Conservation (phyloP, 1,284 basidiomycete genomes). For the Boletellus sp. region DNA sequence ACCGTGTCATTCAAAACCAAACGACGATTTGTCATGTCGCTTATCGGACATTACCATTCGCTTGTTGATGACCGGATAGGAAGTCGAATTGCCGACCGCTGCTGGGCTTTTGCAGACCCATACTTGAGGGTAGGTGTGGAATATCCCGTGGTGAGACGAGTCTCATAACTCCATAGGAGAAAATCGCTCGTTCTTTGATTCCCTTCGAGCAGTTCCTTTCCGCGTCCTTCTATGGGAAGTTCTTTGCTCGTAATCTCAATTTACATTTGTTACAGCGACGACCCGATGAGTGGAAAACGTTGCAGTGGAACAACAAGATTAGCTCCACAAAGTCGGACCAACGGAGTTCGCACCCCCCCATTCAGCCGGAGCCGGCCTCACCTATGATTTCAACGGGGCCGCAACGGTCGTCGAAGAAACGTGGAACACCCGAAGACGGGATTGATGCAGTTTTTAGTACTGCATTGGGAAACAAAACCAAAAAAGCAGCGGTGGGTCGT, state of each 20-base stretch:
- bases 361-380: neutral
- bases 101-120: slow-evolving; percentile 84
- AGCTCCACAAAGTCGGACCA: slow-evolving; percentile 4
- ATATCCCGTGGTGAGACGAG: slow-evolving; percentile 2
- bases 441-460: slow-evolving; percentile 69
- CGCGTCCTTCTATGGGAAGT: slow-evolving; percentile 81
- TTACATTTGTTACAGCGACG: slow-evolving; percentile 74
- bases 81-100: slow-evolving; percentile 82
- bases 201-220: slow-evolving; percentile 68
- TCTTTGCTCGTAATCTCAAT: slow-evolving; percentile 77
- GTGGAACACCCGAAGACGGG: slow-evolving; percentile 46
- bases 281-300: slow-evolving; percentile 79
- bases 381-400: neutral
- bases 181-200: slow-evolving; percentile 79
- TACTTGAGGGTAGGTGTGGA: slow-evolving; percentile 73
- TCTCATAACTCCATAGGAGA: slow-evolving; percentile 60
- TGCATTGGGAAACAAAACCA: slow-evolving; percentile 54
- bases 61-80: slow-evolving; percentile 87
- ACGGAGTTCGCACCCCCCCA: slow-evolving; percentile 1
- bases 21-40: slow-evolving; percentile 66
- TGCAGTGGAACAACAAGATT: slow-evolving; percentile 38
- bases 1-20: slow-evolving; percentile 66
- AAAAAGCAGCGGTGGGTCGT: slow-evolving; percentile 36
- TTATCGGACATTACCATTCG: slow-evolving; percentile 73
- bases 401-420: slow-evolving; percentile 29